Conservation (phyloP, 805 yeast genomes). For the Clavispora fructus region DNA sequence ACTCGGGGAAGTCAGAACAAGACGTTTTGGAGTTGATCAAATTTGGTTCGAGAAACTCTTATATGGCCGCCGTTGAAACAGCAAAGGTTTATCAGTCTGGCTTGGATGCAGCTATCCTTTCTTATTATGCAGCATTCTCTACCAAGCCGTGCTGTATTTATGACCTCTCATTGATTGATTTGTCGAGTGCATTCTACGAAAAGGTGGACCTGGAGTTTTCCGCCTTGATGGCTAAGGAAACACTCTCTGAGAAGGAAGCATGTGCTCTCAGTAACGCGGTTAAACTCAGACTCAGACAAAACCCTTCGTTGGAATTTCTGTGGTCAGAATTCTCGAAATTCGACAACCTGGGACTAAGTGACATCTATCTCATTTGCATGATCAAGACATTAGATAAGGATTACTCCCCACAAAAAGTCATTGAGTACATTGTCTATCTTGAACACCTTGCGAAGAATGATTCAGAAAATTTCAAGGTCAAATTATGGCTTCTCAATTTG, state of each 20-base stretch:
- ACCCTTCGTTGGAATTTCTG: neutral
- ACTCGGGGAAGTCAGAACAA: slow-evolving; percentile 24
- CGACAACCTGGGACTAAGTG: slow-evolving; percentile 7
- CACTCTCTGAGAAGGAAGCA: slow-evolving; percentile 1
- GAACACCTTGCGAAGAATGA: slow-evolving; percentile 54
- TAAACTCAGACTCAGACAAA: slow-evolving; percentile 3
- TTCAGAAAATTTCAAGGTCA: slow-evolving; percentile 65
- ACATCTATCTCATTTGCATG: slow-evolving; percentile 10
- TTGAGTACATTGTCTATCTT: slow-evolving; percentile 47
- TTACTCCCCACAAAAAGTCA: slow-evolving; percentile 19
- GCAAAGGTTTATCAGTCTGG: slow-evolving; percentile 22
- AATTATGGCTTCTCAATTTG: slow-evolving; percentile 64
- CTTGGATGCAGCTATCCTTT: slow-evolving; percentile 23
- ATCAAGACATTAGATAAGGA: slow-evolving; percentile 13
- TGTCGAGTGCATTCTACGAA: slow-evolving; percentile 4
- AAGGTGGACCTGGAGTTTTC: neutral
- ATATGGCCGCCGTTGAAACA: slow-evolving; percentile 48
- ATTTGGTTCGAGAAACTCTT: slow-evolving; percentile 47
- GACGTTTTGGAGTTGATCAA: slow-evolving; percentile 21
- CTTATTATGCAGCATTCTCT: slow-evolving; percentile 44
- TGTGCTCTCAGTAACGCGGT: slow-evolving; percentile 7
- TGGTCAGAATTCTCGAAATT: slow-evolving; percentile 3
- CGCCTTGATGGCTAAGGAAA: neutral
- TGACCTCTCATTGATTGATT: slow-evolving; percentile 38
- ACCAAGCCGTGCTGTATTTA: slow-evolving; percentile 59